Conservation (phyloP, 345 rosid genomes). For the Gossypium thurberi region DNA sequence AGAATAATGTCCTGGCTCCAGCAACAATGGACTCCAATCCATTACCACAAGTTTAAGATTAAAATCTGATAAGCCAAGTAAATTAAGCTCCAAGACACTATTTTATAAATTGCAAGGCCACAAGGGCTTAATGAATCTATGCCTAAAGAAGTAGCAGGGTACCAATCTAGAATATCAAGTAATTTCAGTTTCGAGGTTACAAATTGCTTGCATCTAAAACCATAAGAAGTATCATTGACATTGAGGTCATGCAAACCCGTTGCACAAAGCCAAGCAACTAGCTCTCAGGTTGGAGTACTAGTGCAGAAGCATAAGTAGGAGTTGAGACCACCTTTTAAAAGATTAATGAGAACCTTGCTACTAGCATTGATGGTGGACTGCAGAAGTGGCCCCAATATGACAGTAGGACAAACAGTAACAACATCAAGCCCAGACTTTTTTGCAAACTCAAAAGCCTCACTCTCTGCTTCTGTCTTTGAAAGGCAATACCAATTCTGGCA, state of each 20-base stretch:
- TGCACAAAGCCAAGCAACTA: not conserved
- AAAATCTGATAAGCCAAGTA: constrained; percentile 3
- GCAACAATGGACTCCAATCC: not conserved
- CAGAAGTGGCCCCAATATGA: constrained; percentile 38
- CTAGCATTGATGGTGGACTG: constrained; percentile 42
- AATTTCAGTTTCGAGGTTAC: not conserved
- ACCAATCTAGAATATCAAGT: not conserved
- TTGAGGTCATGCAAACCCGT: not conserved
- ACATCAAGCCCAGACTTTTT: constrained; percentile 47
- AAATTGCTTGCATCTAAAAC: not conserved
- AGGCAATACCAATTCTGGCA: constrained; percentile 66
- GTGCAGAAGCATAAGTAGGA: not conserved
- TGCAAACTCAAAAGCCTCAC: constrained; percentile 56
- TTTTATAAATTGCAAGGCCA: not conserved
- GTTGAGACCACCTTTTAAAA: constrained; percentile 46
- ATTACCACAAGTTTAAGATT: not conserved
- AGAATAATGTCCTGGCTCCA: not conserved
- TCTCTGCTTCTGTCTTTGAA: constrained; percentile 71
- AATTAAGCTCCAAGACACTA: not conserved
- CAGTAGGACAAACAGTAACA: constrained; percentile 41
- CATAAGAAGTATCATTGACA: not conserved
- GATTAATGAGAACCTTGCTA: constrained; percentile 35
- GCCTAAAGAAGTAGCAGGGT: not conserved
- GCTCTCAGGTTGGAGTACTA: too few relatives aligned
- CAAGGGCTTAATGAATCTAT: not conserved